Conservation (phyloP, 2,329 filamentous ascomycete genomes). For the Penicillium verrucosum region DNA sequence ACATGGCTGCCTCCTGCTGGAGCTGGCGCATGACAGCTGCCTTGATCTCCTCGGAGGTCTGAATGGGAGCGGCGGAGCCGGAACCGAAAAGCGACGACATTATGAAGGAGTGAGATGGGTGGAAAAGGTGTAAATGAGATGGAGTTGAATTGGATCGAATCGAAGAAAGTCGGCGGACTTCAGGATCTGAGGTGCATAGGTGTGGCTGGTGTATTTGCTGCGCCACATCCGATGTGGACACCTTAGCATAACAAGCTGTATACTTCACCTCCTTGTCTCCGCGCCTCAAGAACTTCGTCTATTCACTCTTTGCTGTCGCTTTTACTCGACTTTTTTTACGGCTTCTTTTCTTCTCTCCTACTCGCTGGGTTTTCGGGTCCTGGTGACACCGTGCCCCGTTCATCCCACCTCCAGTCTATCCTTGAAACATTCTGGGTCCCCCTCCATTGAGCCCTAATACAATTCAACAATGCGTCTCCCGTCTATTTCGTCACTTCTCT, state of each 20-base stretch:
- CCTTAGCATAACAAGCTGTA: constrained; percentile 16
- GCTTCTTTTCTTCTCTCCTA: neutral
- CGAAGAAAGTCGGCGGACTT: constrained; percentile 3
- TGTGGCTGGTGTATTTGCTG: constrained; percentile 5
- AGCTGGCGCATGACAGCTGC: constrained; percentile 62
- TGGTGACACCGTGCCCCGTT: constrained; percentile 21
- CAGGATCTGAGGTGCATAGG: constrained; percentile 8
- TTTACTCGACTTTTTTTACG: neutral
- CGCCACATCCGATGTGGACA: constrained; percentile 21
- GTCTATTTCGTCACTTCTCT: constrained; percentile 35
- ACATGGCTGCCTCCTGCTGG: constrained; percentile 61
- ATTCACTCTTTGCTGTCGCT: constrained; percentile 10
- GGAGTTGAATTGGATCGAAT: neutral
- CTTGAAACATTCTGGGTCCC: constrained; percentile 13
- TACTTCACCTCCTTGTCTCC: constrained; percentile 9
- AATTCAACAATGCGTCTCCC: constrained; percentile 32
- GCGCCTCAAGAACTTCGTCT: constrained; percentile 1
- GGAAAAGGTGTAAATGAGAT: neutral
- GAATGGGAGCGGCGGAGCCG: constrained; percentile 26
- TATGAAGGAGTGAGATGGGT: constrained; percentile 12
- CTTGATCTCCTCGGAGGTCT: constrained; percentile 41
- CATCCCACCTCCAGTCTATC: constrained; percentile 22
- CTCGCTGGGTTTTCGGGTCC: constrained; percentile 20
- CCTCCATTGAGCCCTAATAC: constrained; percentile 17
- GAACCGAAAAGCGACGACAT: constrained; percentile 43